phyloP scores from a whole-genome alignment of 768 basidiomycete species.

The Lactifluus hygrophoroides region DNA sequence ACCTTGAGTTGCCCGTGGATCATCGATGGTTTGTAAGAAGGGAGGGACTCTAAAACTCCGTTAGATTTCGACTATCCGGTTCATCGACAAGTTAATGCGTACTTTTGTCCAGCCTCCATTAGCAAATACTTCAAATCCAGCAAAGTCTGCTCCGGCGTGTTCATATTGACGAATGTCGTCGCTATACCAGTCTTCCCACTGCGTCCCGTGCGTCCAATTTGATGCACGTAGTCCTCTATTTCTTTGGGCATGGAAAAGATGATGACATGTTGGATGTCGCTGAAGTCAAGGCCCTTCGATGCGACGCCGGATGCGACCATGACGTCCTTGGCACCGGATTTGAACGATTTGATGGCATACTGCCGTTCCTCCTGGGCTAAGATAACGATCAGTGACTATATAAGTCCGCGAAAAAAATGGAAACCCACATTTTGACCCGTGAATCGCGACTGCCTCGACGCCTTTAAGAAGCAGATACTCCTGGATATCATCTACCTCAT shows the following conservation, averaged over 20 bases:
- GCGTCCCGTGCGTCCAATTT: conserved; percentile 96
- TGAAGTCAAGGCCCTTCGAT: conserved; percentile 97
- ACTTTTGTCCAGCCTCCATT: conserved; percentile 98
- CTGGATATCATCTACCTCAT: conserved; percentile 99
- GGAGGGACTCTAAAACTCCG: conserved; percentile 69
- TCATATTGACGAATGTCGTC: conserved; percentile 98
- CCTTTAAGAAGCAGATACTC: conserved; percentile 96
- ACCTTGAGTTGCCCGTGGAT: conserved; percentile 75
- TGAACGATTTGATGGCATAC: conserved; percentile 98
- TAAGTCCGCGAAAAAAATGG: not conserved
- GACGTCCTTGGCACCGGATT: conserved; percentile 94
- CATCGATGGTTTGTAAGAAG: conserved; percentile 83
- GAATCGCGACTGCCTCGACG: conserved; percentile 96
- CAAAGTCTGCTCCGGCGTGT: conserved; percentile 91
- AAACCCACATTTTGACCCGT: conserved; percentile 86
- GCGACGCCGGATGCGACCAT: conserved; percentile 99
- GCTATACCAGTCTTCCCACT: conserved; percentile 98
- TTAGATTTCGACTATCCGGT: not conserved
- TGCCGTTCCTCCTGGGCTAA: conserved; percentile 97
- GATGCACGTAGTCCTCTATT: conserved; percentile 99
- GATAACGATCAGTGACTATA: not conserved
- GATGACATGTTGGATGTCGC: conserved; percentile 98
- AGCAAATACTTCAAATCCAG: conserved; percentile 94
- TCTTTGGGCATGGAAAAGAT: conserved; percentile 99
- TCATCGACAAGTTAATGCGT: conserved; percentile 23